Conservation (phyloP, 2,329 filamentous ascomycete genomes). For the Aspergillus neotritici region DNA sequence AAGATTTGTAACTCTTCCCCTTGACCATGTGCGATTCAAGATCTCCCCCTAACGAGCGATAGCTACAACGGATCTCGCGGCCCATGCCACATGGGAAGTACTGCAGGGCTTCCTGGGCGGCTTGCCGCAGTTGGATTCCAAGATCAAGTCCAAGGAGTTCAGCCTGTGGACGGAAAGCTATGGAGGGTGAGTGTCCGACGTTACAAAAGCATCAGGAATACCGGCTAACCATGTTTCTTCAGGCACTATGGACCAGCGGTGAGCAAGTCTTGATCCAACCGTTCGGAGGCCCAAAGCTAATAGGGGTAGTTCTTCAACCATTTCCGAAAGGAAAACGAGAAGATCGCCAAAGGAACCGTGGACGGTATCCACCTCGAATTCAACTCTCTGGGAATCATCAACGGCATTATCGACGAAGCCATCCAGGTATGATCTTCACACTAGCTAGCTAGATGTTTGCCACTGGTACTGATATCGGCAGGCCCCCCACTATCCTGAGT, state of each 20-base stretch:
- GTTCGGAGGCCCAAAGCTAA: conserved; percentile 10
- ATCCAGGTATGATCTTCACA: conserved; percentile 39
- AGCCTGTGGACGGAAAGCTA: conserved; percentile 57
- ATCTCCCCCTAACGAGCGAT: neutral
- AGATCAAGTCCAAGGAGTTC: conserved; percentile 49
- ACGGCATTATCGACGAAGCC: conserved; percentile 51
- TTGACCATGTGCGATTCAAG: neutral
- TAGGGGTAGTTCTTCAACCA: conserved; percentile 48
- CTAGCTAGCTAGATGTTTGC: too few species aligned
- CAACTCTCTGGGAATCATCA: conserved; percentile 51
- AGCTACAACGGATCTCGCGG: conserved; percentile 54
- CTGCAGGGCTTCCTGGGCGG: conserved; percentile 51
- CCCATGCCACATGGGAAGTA: conserved; percentile 51
- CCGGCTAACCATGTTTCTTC: conserved; percentile 12
- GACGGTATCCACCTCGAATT: conserved; percentile 49
- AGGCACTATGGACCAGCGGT: conserved; percentile 49
- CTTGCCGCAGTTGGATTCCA: conserved; percentile 44
- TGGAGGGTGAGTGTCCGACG: conserved; percentile 36
- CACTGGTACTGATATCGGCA: neutral
- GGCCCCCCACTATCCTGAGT: conserved; percentile 46
- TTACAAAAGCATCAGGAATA: neutral
- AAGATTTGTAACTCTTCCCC: conserved; percentile 30
- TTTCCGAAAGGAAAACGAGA: conserved; percentile 54
- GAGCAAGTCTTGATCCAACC: neutral
- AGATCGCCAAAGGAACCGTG: conserved; percentile 47